Conservation (phyloP, 768 basidiomycete species). For the Russula dissimulans region DNA sequence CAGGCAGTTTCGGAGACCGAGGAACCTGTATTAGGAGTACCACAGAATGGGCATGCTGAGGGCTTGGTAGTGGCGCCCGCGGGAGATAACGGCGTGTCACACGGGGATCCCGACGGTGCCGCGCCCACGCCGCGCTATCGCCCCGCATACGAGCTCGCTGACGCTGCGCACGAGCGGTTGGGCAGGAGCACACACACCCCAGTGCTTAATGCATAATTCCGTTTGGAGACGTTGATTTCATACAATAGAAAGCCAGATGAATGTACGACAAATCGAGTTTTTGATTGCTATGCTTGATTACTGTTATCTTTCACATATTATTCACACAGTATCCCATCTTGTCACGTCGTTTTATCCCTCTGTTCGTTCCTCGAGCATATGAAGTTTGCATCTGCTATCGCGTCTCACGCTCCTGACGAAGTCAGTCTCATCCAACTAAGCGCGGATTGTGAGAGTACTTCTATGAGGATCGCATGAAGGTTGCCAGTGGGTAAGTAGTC, state of each 20-base stretch:
- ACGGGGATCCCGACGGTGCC: conserved; percentile 15
- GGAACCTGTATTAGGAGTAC: neutral
- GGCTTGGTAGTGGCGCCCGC: neutral
- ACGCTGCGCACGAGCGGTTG: conserved; percentile 34
- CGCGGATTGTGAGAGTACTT: too few relatives aligned
- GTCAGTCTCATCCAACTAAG: too few relatives aligned
- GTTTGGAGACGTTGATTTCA: neutral
- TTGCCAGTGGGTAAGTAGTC: too few relatives aligned
- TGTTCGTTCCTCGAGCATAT: too few relatives aligned
- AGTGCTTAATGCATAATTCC: conserved; percentile 6
- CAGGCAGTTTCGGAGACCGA: neutral
- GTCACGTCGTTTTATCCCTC: too few relatives aligned
- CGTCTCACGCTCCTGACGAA: too few relatives aligned
- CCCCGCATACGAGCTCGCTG: conserved; percentile 75
- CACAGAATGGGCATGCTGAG: neutral
- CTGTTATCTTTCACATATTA: too few relatives aligned
- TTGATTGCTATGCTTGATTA: too few relatives aligned
- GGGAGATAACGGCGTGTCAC: neutral
- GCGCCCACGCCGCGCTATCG: conserved; percentile 36
- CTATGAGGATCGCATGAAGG: too few relatives aligned
- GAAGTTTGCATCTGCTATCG: too few relatives aligned
- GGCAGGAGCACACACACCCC: conserved; percentile 14
- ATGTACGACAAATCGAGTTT: neutral
- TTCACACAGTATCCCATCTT: too few relatives aligned
- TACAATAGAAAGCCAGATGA: neutral